Evolutionary conservation across 345 rosid species (phyloP).

Genomic region (Heritiera littoralis): DNA sequence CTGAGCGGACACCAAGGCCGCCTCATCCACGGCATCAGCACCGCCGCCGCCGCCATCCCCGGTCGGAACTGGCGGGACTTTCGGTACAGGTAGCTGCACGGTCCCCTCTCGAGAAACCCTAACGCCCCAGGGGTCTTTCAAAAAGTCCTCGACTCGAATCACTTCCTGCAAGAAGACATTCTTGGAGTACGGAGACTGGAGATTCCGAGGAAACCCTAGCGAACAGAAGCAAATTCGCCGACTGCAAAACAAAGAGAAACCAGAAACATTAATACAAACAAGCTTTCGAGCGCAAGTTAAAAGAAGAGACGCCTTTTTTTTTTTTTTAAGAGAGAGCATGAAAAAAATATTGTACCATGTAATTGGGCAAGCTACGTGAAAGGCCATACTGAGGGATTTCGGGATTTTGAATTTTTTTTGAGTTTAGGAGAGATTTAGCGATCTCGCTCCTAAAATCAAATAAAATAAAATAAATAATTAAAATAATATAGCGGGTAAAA

Average conservation of each 20-base stretch:
- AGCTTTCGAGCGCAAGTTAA: constrained; percentile 8
- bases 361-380: constrained; percentile 99
- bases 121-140: constrained; percentile 56
- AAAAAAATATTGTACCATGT: constrained; percentile 54
- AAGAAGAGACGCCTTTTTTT: background rate
- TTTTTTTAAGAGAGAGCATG: background rate
- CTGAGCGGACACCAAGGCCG: constrained; percentile 42
- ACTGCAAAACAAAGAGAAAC: constrained; percentile 47
- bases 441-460: constrained; percentile 27
- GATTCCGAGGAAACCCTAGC: constrained; percentile 81
- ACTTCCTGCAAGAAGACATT: constrained; percentile 52
- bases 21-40: constrained; percentile 43
- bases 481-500: background rate
- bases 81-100: constrained; percentile 88
- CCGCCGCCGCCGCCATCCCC: constrained; percentile 40
- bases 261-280: constrained; percentile 13
- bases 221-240: constrained; percentile 87
- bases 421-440: constrained; percentile 53
- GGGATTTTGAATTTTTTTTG: constrained; percentile 35
- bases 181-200: constrained; percentile 43
- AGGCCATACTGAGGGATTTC: constrained; percentile 74
- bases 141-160: constrained; percentile 45
- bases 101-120: constrained; percentile 50
- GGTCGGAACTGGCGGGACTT: constrained; percentile 48
- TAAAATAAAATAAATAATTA: constrained; percentile 1